Percentiles rank a stretch among this genome's conserved stretches.
Conservation (phyloP, 2,329 filamentous ascomycete species). For the Claviceps capensis region DNA sequence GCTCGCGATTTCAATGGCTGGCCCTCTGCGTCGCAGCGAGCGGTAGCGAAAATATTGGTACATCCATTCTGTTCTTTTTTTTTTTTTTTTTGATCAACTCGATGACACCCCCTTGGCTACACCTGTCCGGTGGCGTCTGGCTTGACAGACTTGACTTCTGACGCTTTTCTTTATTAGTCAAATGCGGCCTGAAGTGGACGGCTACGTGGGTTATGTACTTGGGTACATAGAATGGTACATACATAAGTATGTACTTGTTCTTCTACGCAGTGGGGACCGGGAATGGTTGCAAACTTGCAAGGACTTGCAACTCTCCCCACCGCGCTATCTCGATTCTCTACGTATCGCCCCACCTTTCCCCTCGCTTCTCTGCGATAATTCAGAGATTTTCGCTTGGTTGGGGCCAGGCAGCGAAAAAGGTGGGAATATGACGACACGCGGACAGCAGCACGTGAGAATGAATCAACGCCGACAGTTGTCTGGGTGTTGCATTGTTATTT, state of each 20-base stretch:
- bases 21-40: not conserved
- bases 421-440: slow-evolving; percentile 2
- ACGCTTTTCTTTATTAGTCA: not conserved
- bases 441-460: slow-evolving; percentile 5
- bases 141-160: not conserved
- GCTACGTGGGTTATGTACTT: not conserved
- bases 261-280: not conserved
- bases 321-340: not conserved
- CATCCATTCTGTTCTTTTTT: not conserved
- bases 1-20: not conserved
- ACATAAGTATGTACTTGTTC: not conserved
- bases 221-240: no score
- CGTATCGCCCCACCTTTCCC: not conserved
- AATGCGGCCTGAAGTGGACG: not conserved
- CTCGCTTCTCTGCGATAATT: not conserved
- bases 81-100: not conserved
- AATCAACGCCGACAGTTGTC: not conserved
- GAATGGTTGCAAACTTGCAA: not conserved
- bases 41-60: not conserved
- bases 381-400: not conserved
- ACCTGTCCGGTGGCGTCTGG: not conserved
- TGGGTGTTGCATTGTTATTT: not conserved
- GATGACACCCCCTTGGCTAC: not conserved
- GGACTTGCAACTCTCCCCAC: not conserved
- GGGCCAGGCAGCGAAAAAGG: not conserved